A percentile compares a stretch with the other conserved stretches of the same genome.
These are phyloP conservation scores for Brassica juncea DNA, from an alignment of 345 rosid species.

Conservation along the genomic window DNA sequence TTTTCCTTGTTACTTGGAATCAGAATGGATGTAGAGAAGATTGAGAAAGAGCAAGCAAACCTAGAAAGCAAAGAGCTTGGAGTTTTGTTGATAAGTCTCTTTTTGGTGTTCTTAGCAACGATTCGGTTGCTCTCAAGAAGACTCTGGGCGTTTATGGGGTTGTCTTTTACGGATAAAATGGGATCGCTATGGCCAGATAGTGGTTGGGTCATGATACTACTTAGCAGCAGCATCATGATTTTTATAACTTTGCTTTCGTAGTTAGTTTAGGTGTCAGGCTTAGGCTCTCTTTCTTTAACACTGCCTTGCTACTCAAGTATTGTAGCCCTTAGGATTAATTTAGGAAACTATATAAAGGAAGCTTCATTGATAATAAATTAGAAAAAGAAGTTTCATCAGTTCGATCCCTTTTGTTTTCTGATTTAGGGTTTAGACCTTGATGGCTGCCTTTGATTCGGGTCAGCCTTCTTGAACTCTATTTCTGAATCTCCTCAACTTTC, in stretches of 20 bases:
- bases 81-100: conserved; percentile 60
- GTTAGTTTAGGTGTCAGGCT: conserved; percentile 7
- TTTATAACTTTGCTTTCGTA: conserved; percentile 70
- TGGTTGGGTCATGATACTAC: conserved; percentile 77
- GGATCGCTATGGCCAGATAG: conserved; percentile 47
- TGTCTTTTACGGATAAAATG: conserved; percentile 41
- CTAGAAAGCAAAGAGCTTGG: conserved; percentile 72
- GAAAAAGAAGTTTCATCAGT: not conserved
- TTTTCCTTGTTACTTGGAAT: not conserved
- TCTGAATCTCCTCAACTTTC: not conserved
- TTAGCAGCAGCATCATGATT: conserved; percentile 80
- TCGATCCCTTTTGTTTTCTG: not conserved
- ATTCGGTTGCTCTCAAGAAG: conserved; percentile 58
- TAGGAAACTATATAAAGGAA: not conserved
- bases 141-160: conserved; percentile 40
- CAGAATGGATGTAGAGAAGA: conserved; percentile 71
- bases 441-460: not conserved
- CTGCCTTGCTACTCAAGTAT: conserved; percentile 15
- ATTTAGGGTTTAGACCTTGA: not conserved
- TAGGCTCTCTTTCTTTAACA: conserved; percentile 3
- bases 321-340: conserved; percentile 20
- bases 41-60: conserved; percentile 54
- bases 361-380: not conserved
- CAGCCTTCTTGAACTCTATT: not conserved
- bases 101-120: conserved; percentile 59